Percentiles rank a stretch among this genome's conserved stretches.
Conservation (phyloP, 129 eudicot species). For the Artemisia argyi region DNA sequence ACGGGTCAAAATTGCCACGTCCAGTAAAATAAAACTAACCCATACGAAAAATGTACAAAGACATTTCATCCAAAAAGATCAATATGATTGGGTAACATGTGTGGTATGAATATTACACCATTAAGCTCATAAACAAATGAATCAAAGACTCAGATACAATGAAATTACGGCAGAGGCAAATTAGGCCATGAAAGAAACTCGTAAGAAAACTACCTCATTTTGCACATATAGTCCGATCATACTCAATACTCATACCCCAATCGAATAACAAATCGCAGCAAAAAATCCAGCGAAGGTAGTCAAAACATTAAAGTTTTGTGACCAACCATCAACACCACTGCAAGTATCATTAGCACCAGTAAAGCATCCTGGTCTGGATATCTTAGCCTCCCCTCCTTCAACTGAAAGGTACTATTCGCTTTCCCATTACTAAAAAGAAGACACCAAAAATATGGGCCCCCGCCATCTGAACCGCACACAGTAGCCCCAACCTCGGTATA, state of each 20-base stretch:
- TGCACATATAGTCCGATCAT: not conserved
- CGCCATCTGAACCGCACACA: conserved; percentile 83
- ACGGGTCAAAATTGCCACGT: too few relatives aligned
- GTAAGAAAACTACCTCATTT: not conserved
- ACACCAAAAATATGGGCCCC: conserved; percentile 89
- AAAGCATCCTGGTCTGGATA: conserved; percentile 78
- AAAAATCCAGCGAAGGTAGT: conserved; percentile 32
- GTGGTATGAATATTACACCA: not conserved
- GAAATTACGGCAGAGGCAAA: too few relatives aligned
- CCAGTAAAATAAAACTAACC: too few relatives aligned
- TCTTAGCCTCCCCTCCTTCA: conserved; percentile 69
- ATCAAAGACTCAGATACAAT: not conserved
- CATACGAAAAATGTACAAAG: too few relatives aligned
- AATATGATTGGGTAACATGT: too few relatives aligned
- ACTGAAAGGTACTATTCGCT: conserved; percentile 57
- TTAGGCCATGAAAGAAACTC: not conserved
- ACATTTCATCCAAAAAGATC: too few relatives aligned
- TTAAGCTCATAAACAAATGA: not conserved
- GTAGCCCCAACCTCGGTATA: conserved; percentile 72
- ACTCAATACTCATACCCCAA: conserved; percentile 33
- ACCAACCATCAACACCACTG: conserved; percentile 46
- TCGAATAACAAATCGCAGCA: conserved; percentile 26
- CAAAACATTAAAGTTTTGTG: conserved; percentile 24
- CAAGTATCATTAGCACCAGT: conserved; percentile 87
- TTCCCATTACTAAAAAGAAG: conserved; percentile 79